These are phyloP conservation scores for Colletotrichum gloeosporioides DNA, from an alignment of 2,329 filamentous ascomycete genomes.

Conservation along the genomic window DNA sequence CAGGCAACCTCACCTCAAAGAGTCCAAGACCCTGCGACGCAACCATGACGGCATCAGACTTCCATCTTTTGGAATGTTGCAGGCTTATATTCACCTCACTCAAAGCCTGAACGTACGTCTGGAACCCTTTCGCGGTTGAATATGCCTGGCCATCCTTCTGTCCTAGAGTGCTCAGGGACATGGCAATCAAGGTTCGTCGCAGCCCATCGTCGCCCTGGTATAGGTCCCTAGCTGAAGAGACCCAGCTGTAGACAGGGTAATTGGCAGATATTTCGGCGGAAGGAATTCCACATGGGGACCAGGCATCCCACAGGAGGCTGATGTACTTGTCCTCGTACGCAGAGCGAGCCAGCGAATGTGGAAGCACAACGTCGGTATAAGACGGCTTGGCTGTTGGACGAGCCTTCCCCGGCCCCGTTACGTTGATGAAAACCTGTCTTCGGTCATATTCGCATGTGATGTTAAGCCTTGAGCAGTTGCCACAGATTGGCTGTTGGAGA, in stretches of 20 bases:
- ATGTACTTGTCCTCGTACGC: constrained; percentile 18
- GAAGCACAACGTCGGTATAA: background rate
- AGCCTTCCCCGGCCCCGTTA: background rate
- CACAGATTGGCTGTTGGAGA: constrained; percentile 11
- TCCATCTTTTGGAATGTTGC: background rate
- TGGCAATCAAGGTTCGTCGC: constrained; percentile 20
- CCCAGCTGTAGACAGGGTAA: constrained; percentile 21
- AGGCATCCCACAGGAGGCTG: constrained; percentile 11
- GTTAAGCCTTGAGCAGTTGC: constrained; percentile 12
- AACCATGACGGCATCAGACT: background rate
- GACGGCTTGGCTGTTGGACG: background rate
- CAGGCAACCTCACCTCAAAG: constrained; percentile 22
- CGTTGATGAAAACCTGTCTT: constrained; percentile 18
- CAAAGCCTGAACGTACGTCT: constrained; percentile 24
- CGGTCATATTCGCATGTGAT: constrained; percentile 14
- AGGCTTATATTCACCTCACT: constrained; percentile 2
- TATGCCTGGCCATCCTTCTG: constrained; percentile 17
- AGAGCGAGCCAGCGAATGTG: constrained; percentile 10
- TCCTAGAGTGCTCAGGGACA: constrained; percentile 24
- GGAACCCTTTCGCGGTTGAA: constrained; percentile 17
- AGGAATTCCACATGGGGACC: background rate
- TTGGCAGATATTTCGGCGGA: background rate
- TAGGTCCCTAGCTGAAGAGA: constrained; percentile 17
- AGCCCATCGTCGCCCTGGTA: constrained; percentile 19
- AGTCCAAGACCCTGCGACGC: constrained; percentile 1